Evolutionary conservation across 306 rosid genomes (phyloP).

Genomic region (Pachyrhizus erosus): DNA sequence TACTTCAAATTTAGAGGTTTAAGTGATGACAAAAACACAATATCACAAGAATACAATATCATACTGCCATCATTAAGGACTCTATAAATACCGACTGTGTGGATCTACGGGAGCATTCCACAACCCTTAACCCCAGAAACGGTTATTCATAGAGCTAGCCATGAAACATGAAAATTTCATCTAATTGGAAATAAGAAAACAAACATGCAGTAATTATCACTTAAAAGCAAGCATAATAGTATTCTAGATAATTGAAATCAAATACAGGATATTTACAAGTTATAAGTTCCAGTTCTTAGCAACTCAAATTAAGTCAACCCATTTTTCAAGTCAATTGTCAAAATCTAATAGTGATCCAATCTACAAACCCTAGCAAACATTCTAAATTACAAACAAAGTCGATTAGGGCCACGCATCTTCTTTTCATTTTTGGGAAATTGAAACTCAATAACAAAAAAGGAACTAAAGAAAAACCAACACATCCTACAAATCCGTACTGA

Average conservation of each 20-base stretch:
- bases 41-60: background rate
- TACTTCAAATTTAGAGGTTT: background rate
- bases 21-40: background rate
- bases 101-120: background rate
- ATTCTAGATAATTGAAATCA: background rate
- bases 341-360: background rate
- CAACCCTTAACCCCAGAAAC: background rate
- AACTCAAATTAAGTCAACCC: conserved; percentile 18
- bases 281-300: conserved; percentile 9
- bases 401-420: background rate
- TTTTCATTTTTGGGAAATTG: background rate
- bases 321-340: background rate
- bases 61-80: background rate
- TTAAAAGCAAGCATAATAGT: background rate
- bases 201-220: background rate
- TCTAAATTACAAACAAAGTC: background rate
- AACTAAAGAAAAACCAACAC: background rate
- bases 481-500: conserved; percentile 40
- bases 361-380: conserved; percentile 43
- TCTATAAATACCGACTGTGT: background rate
- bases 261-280: background rate
- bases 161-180: background rate
- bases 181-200: background rate
- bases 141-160: background rate
- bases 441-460: background rate